Base-by-base conservation (phyloP, 2,329 filamentous ascomycete species). In the Aspergillus sp. region DNA sequence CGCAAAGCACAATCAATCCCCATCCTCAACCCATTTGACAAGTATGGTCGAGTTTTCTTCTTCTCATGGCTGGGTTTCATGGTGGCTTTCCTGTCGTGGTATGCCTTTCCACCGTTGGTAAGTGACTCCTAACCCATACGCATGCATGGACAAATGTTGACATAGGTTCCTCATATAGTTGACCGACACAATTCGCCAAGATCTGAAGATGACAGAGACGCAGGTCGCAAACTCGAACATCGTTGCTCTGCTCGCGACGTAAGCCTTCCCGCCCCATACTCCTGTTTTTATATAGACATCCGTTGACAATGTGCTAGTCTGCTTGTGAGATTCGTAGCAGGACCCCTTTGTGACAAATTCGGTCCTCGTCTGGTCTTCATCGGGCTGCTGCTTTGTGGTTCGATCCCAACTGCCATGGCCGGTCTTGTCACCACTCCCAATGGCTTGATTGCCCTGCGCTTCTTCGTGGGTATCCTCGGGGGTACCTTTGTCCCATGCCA, bases 201-300 rank as follows among this genome's bases (percentile, higher is more conserved):
- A 96, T 71, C 84, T 96, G 36, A 74, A 87, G 54, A 86, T 96
- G 68, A 88, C 84, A 10, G 81, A 88, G 25, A 80, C 81, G 36
- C 84, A 96, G 74, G 83, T 96, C 56, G 87, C 89, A 67, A 97
- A 96, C 78, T 96, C 92, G 39, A 96, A 96, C 77, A 94, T 96
- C 62, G 84, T 95, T 60, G 92, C 92, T 5, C 81, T 96, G 4
- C 80, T 83, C 57, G 89, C 88, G 30, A 91, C 89, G 81, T 86
- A 75, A 71, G 82, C 42, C 23, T 8, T 73, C 25, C 25, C 5
- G 38, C 8, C 23, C 21, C 42, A 11, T 17, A 5, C 47, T 42
- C 32, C 30, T 42, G 11, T 10, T 32, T 5, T 15, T 36, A 8
- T 17, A 30, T 38, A 50, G 8, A 49, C 5, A 36, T 15, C 5